These are phyloP conservation scores for Diaporthe sp. DNA, from an alignment of 2,329 filamentous ascomycete genomes.

Conservation along the genomic window DNA sequence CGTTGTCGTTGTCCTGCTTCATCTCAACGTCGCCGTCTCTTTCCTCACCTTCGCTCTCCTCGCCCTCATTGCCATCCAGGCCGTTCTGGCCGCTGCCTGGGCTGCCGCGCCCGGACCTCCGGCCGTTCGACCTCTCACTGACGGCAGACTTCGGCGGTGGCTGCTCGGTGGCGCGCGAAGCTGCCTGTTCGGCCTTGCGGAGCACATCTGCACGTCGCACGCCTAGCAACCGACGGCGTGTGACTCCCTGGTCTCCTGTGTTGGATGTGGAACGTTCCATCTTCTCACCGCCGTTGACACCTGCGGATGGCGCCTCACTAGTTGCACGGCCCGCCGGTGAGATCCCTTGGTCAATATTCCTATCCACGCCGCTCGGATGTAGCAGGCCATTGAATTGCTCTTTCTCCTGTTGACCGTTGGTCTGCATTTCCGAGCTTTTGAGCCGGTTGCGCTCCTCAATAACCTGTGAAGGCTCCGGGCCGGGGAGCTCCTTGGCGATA, in stretches of 20 bases:
- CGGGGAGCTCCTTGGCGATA: conserved; percentile 71
- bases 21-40: conserved; percentile 59
- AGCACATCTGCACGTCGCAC: conserved; percentile 71
- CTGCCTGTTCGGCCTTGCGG: conserved; percentile 72
- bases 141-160: conserved; percentile 55
- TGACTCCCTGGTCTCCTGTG: conserved; percentile 50
- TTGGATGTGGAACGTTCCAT: conserved; percentile 54
- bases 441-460: conserved; percentile 58
- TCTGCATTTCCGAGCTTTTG: conserved; percentile 54
- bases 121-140: conserved; percentile 43
- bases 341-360: conserved; percentile 15
- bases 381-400: conserved; percentile 45
- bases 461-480: conserved; percentile 60
- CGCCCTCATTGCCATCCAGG: conserved; percentile 52
- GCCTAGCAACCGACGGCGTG: conserved; percentile 57
- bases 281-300: conserved; percentile 50
- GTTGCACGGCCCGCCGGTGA: conserved; percentile 22
- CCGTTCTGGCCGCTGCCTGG: conserved; percentile 59
- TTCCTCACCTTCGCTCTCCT: conserved; percentile 46
- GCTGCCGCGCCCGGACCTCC: conserved; percentile 65
- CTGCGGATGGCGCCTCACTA: conserved; percentile 40
- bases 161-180: conserved; percentile 64
- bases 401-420: conserved; percentile 50
- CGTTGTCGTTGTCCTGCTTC: conserved; percentile 52
- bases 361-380: conserved; percentile 42